These are phyloP conservation scores for Aspergillus costaricaensis DNA, from an alignment of 2,329 filamentous ascomycete species.

Conservation along the genomic window DNA sequence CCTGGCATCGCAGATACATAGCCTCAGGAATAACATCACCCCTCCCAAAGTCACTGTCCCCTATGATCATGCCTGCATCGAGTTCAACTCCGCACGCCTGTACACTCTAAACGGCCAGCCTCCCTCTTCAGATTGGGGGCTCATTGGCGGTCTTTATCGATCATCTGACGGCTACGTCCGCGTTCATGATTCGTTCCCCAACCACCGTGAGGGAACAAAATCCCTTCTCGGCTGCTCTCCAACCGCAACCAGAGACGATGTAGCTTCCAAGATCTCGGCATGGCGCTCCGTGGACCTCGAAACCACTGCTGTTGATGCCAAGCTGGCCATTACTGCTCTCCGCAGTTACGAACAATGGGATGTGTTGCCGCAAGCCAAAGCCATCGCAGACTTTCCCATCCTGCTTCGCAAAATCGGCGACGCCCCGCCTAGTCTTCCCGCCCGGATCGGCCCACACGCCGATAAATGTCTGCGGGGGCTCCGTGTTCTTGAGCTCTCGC, in stretches of 20 bases:
- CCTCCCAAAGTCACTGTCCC: slow-evolving; percentile 48
- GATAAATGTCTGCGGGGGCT: slow-evolving; percentile 45
- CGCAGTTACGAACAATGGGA: slow-evolving; percentile 57
- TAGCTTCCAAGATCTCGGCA: slow-evolving; percentile 39
- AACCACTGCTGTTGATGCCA: slow-evolving; percentile 41
- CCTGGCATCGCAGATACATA: slow-evolving; percentile 50
- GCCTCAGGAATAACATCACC: slow-evolving; percentile 30
- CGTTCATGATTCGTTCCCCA: slow-evolving; percentile 57
- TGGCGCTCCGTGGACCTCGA: slow-evolving; percentile 56
- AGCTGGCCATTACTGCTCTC: slow-evolving; percentile 53
- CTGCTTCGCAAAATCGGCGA: slow-evolving; percentile 39
- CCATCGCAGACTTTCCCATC: slow-evolving; percentile 52
- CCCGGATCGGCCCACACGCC: slow-evolving; percentile 15
- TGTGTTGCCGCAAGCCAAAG: slow-evolving; percentile 48
- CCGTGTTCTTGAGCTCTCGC: slow-evolving; percentile 40
- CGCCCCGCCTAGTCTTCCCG: slow-evolving; percentile 9
- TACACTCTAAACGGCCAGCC: slow-evolving; percentile 46
- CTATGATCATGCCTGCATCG: slow-evolving; percentile 50
- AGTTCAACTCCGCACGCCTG: slow-evolving; percentile 57
- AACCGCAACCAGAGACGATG: slow-evolving; percentile 40
- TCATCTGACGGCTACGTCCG: slow-evolving; percentile 56
- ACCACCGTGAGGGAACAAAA: slow-evolving; percentile 51
- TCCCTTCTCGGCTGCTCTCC: slow-evolving; percentile 45
- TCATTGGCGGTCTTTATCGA: slow-evolving; percentile 55
- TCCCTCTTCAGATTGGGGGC: slow-evolving; percentile 40